Base-by-base conservation (phyloP, 1,139 yeast genomes). In the Hemisphaericaspora xylanilytica region DNA sequence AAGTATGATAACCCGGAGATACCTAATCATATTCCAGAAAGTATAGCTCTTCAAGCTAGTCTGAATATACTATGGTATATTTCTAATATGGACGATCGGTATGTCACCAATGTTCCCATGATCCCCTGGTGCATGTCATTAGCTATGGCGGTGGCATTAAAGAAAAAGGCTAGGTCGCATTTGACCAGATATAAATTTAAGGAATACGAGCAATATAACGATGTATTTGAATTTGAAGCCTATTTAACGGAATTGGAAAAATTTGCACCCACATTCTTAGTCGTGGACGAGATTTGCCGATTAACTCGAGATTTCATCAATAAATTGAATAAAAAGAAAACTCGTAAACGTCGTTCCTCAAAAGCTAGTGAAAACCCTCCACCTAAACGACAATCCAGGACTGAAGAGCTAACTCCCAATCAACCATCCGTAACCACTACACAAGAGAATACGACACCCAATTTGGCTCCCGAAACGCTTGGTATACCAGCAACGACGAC, bases 261-360 rank as follows among this genome's bases (percentile, higher is more conserved):
- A 28, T 59, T 55, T 44, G 38, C 55, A 6, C 39, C 45, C 5
- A 50, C 53, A n/a, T 61, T 65, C 63, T 57, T 58, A 57, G 52
- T 59, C 20, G 61, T 61, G 11, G 66, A 61, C 33, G 67, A 61
- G 38, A 53, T 61, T 35, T 53, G 56, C 33, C 45, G 51, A 32
- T 44, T 61, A 26, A 49, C 60, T 4, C 46, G 49, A 31, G 62
- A 58, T 24, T 60, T 61, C 39, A 42, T 53, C 4, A 47, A 49
- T 13, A 50, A 55, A 37, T 43, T 60, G 24, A 41, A 48, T 18
- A 32, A 41, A 16, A 50, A 50, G 22, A 36, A 33, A 15, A 14
- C 28, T 6, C 13, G 39, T 12, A 32, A 32, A 24, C 13, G 30
- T 9, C 22, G 35, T 15, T 12, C 24, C 10, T 17, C 28, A 9